Evolutionary conservation across 257 asterid species (phyloP), one percentile per base, ranked within the genome.

Genomic region (Avicennia marina): DNA sequence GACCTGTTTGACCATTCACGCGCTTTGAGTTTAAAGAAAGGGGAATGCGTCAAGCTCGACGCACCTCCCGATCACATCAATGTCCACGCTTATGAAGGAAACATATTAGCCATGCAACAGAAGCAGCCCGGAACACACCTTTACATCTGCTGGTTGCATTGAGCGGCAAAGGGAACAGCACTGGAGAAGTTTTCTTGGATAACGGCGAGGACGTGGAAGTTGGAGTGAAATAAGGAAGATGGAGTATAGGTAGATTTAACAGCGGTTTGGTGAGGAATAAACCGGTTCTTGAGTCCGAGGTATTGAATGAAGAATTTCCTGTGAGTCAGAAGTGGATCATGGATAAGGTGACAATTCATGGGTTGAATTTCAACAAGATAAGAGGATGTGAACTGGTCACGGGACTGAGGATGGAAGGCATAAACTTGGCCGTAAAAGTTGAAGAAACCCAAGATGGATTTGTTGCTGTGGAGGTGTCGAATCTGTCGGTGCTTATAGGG

Each of bases 141-240:
- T 85, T 77, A 41, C 69, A 76, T 4, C 34, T 82, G 56, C 58
- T 82, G 26, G 78, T 75, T 19, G 81, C 71, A 15, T 17, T 79
- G 1, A 60, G 71, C 40, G 39, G 38, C 25, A 15, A 22, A 0
- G 63, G 66, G 0, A 68, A 40, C 16, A 70, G 80, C 49, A 40
- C 59, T 0, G 90, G 94, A 16, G 76, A 73, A 25, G 52, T 79
- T 15, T 85, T 82, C 80, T 41, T 85, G 72, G 90, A 85, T 11
- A 60, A 82, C 29, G 90, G 90, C 1, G 90, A 73, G 9, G 86
- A 66, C 32, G 16, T 76, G 18, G 81, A 81, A 6, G 49, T 69
- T 36, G 89, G 78, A 13, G 65, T 65, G 7, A 50, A 48, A 0
- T 85, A 75, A 0, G 81, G 77, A 9, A 54, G 45, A 0, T 84